phyloP scores from a whole-genome alignment of 257 asterid species.

The Rauvolfia tetraphylla region DNA sequence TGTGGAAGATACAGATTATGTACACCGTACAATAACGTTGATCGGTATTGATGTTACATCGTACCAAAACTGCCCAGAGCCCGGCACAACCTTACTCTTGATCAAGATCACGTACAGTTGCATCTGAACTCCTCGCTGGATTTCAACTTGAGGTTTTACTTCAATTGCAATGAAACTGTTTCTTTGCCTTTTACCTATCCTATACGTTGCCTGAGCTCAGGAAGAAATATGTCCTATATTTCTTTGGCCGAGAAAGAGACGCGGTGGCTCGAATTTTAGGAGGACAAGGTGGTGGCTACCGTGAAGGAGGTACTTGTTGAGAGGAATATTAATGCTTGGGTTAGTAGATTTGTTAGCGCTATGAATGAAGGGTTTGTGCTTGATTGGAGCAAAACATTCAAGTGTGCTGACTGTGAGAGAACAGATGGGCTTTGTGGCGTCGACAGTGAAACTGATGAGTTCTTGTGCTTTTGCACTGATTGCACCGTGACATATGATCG shows the following conservation, averaged over 20 bases:
- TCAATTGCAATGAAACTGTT: slow-evolving; percentile 11
- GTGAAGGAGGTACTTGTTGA: not conserved
- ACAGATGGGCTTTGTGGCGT: slow-evolving; percentile 25
- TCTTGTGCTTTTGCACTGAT: slow-evolving; percentile 24
- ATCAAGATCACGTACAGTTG: not conserved
- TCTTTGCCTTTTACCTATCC: not conserved
- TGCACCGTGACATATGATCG: slow-evolving; percentile 6
- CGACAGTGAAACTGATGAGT: not conserved
- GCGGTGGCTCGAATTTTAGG: slow-evolving; percentile 13
- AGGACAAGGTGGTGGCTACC: slow-evolving; percentile 20
- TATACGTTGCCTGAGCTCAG: slow-evolving; percentile 13
- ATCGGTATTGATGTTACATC: slow-evolving; percentile 2
- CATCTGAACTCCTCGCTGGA: not conserved
- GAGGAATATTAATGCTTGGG: not conserved
- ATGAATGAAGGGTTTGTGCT: slow-evolving; percentile 25
- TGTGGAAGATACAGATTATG: slow-evolving; percentile 5
- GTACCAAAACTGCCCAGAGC: slow-evolving; percentile 6
- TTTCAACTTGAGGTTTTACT: slow-evolving; percentile 17
- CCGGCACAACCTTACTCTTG: slow-evolving; percentile 19
- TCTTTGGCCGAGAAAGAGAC: not conserved
- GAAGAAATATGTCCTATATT: not conserved
- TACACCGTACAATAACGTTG: not conserved
- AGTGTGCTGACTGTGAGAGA: slow-evolving; percentile 13
- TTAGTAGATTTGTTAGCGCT: not conserved
- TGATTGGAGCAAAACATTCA: not conserved